phyloP scores from a whole-genome alignment of 1,139 yeast genomes.

The Saccharomyces hybrid region DNA sequence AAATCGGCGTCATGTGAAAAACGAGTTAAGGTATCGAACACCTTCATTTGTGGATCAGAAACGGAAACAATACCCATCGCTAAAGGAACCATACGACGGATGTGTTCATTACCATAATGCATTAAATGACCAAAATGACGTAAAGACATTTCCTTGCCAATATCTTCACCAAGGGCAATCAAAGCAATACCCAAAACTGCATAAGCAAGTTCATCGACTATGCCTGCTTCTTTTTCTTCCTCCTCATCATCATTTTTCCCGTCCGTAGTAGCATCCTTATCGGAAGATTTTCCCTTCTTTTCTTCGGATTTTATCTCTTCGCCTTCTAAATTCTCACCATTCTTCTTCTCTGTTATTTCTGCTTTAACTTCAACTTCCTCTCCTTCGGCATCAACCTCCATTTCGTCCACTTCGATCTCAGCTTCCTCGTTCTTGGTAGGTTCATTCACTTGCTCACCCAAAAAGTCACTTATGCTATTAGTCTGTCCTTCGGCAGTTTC shows the following conservation, averaged over 20 bases:
- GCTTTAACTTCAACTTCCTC: slow-evolving; percentile 16
- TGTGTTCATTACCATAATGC: slow-evolving; percentile 93
- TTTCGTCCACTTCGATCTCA: slow-evolving; percentile 23
- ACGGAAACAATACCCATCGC: slow-evolving; percentile 95
- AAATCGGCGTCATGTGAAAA: slow-evolving; percentile 93
- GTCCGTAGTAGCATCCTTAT: slow-evolving; percentile 24
- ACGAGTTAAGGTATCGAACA: slow-evolving; percentile 90
- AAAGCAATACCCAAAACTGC: slow-evolving; percentile 93
- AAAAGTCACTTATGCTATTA: slow-evolving; percentile 20
- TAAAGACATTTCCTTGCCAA: slow-evolving; percentile 95
- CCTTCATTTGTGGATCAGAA: slow-evolving; percentile 95
- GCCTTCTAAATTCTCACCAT: slow-evolving; percentile 17
- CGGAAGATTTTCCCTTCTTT: slow-evolving; percentile 18
- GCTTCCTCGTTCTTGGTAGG: slow-evolving; percentile 17
- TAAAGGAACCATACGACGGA: slow-evolving; percentile 90
- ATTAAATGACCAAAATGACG: slow-evolving; percentile 96
- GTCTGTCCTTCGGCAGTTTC: slow-evolving; percentile 38
- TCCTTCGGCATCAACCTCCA: slow-evolving; percentile 18
- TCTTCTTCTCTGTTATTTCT: slow-evolving; percentile 19
- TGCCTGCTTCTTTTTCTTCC: slow-evolving; percentile 41
- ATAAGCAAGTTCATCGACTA: slow-evolving; percentile 57
- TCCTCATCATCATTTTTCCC: slow-evolving; percentile 24
- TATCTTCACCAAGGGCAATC: slow-evolving; percentile 96
- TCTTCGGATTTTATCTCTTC: slow-evolving; percentile 20
- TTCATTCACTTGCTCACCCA: slow-evolving; percentile 21